Percentiles rank a stretch among this genome's conserved stretches.
These are phyloP conservation scores for Camelina laxa DNA, from an alignment of 345 rosid species.

Conservation along the genomic window DNA sequence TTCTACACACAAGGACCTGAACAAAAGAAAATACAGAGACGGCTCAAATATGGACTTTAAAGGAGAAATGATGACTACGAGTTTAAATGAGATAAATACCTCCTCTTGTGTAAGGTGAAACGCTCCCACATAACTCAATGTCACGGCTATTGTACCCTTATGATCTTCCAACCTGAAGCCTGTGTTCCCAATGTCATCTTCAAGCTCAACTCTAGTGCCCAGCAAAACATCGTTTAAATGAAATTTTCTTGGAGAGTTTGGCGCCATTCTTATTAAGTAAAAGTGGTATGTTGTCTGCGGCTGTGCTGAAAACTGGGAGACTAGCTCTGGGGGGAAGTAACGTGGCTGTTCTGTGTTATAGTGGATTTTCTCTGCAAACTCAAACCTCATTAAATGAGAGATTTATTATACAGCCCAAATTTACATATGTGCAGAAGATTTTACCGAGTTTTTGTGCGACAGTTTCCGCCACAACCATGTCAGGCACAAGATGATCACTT, in stretches of 20 bases:
- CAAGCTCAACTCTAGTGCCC: constrained; percentile 55
- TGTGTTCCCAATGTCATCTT: constrained; percentile 49
- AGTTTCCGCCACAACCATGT: constrained; percentile 63
- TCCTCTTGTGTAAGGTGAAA: constrained; percentile 46
- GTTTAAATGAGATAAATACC: constrained; percentile 44
- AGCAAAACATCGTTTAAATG: constrained; percentile 63
- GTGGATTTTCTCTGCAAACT: constrained; percentile 50
- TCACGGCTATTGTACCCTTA: constrained; percentile 56
- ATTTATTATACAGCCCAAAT: constrained; percentile 12
- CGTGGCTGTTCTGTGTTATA: constrained; percentile 64
- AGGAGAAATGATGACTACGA: neutral
- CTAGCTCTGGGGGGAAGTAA: constrained; percentile 79
- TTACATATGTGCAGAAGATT: constrained; percentile 30
- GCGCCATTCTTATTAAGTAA: constrained; percentile 62
- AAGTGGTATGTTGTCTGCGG: constrained; percentile 50
- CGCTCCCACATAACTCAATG: constrained; percentile 55
- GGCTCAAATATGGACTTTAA: constrained; percentile 6
- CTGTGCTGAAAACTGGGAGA: constrained; percentile 35
- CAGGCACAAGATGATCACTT: constrained; percentile 84
- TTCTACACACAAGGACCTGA: constrained; percentile 70
- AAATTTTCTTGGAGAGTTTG: constrained; percentile 48
- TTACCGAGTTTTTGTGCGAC: constrained; percentile 47
- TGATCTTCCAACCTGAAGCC: constrained; percentile 60
- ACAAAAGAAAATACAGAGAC: constrained; percentile 4
- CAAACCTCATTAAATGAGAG: constrained; percentile 9